Evolutionary conservation across 345 rosid genomes (phyloP).

Genomic region (Moricandia arvensis): DNA sequence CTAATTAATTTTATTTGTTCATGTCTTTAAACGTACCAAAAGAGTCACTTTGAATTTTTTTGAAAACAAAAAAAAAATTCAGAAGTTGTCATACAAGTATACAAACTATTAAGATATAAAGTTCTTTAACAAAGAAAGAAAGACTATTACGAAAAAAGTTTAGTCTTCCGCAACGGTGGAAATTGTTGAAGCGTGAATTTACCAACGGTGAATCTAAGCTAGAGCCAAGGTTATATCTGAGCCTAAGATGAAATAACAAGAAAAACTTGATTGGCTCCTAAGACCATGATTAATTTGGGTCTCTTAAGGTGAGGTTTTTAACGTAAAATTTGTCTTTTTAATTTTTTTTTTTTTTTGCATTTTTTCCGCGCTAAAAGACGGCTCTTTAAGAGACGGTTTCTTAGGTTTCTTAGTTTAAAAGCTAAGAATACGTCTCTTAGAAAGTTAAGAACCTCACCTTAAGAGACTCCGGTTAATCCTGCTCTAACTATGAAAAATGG

Average conservation of each 20-base stretch:
- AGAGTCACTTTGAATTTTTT: constrained; percentile 22
- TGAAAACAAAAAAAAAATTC: neutral
- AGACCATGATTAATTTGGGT: too few relatives aligned
- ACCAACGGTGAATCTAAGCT: neutral
- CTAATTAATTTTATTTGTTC: neutral
- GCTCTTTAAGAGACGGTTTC: too few relatives aligned
- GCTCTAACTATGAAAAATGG: neutral
- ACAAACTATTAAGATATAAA: neutral
- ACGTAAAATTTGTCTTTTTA: too few relatives aligned
- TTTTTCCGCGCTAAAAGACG: too few relatives aligned
- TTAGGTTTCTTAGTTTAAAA: too few relatives aligned
- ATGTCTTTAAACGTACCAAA: constrained; percentile 28
- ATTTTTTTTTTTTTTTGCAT: too few relatives aligned
- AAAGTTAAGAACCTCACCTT: too few relatives aligned
- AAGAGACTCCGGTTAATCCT: too few relatives aligned
- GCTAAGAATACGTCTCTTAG: too few relatives aligned
- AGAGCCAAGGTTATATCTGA: neutral
- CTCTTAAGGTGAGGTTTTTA: too few relatives aligned
- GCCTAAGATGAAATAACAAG: neutral
- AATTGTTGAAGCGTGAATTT: neutral
- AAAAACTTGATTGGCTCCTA: neutral
- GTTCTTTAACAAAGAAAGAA: neutral
- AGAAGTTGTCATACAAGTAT: neutral
- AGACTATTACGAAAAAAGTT: neutral
- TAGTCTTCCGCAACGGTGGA: neutral